Base-by-base conservation (phyloP, 2,329 filamentous ascomycete genomes). In the Claviceps capensis region DNA sequence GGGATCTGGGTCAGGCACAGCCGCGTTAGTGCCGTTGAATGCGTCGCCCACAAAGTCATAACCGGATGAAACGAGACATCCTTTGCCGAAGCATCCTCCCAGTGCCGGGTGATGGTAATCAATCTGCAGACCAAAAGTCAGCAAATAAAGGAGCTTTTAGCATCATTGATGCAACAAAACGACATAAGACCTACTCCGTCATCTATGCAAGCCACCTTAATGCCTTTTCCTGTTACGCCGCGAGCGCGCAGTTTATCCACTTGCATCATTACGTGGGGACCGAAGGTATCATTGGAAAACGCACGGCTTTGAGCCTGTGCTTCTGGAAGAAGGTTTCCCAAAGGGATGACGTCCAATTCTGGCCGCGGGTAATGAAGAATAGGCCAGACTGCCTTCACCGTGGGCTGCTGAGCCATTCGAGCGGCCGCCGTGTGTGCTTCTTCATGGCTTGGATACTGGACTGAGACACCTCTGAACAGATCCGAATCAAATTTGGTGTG, bases 41-140 rank as follows among this genome's bases (percentile, higher is more conserved):
- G 52, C 50, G 19, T 62, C 57, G 6, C 61, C 61, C 26, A 62
- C 59, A 23, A 63, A 55, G 23, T 63, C 61, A 16, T 58, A 54
- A 13, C 61, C 61, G 8, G 48, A n/a, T 2, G 57, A 48, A 36
- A 63, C 56, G 46, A 60, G 65, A 59, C 71, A 79, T 3, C 72
- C 76, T 6, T 67, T 59, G 3, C 78, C 79, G 58, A 81, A 81
- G 55, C 77, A 77, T 44, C 77, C 77, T 38, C 80, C 79, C 2
- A 83, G 70, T 34, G 76, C 74, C 1, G 77, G 76, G 58, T 82
- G 78, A 1, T 65, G 69, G 60, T 81, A 82, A 60, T 83, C 79
- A 47, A 79, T 66, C 68, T 72, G 26, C 14, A 47, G 69, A 59
- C 8, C 38, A 4, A 9, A n/a, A 5, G n/a, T 50, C 38, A 36